Evolutionary conservation across 108 stramenopile species (phyloP).

Genomic region (Tribonema minus): DNA sequence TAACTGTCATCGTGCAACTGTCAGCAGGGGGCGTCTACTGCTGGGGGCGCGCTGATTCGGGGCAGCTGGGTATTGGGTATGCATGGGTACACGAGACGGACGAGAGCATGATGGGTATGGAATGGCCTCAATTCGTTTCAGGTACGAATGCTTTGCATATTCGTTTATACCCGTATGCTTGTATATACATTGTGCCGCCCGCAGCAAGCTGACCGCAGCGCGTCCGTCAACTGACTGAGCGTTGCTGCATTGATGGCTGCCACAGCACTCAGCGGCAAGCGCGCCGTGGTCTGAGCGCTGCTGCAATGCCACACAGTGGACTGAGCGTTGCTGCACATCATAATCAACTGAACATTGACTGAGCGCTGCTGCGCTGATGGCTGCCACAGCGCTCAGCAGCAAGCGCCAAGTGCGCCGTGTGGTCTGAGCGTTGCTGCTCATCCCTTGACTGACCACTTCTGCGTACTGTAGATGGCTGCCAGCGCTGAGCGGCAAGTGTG

Average conservation of each 20-base stretch:
- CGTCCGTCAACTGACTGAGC: too few relatives aligned
- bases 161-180: neutral
- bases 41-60: conserved; percentile 49
- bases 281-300: too few relatives aligned
- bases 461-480: too few relatives aligned
- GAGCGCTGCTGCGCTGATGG: too few relatives aligned
- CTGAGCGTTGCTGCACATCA: too few relatives aligned
- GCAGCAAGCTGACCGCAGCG: too few relatives aligned
- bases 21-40: conserved; percentile 44
- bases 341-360: too few relatives aligned
- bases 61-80: conserved; percentile 47
- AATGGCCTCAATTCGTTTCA: conserved; percentile 10
- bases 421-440: conserved; percentile 4
- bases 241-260: too few relatives aligned
- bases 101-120: conserved; percentile 23
- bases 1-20: too few relatives aligned
- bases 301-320: too few relatives aligned
- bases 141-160: neutral
- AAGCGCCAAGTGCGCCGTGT: conserved; percentile 38
- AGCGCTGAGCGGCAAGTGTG: conserved; percentile 59
- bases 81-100: conserved; percentile 38
- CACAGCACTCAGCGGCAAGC: conserved; percentile 68
- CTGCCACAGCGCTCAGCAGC: conserved; percentile 61
- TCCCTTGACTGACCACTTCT: too few relatives aligned
- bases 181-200: neutral